Evolutionary conservation across 805 yeast species (phyloP), one percentile per base, ranked within the genome.

Genomic region (Yamadazyma tumulicola): DNA sequence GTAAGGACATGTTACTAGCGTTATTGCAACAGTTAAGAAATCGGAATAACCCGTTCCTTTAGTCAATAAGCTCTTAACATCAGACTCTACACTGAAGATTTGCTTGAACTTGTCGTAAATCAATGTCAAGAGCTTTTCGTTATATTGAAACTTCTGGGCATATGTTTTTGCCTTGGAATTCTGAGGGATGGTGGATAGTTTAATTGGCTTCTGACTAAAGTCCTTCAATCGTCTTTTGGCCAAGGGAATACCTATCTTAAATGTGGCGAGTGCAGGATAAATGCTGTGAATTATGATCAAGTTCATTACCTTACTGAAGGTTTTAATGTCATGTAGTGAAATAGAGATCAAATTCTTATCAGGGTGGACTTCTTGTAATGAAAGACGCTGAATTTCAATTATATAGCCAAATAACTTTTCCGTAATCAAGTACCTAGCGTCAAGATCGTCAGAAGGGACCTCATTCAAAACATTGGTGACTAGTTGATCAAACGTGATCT

Each of bases 281-380:
- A 91, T 67, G 0, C 95, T 89, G 43, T 79, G 81, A 1, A 82
- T 57, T 0, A 88, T 75, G 2, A 89, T 64, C 8, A 82, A 38
- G 43, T 80, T 82, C 13, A 83, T 55, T 28, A 91, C 51, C 15
- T 69, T 73, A 22, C 83, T 81, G 37, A 93, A 74, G 4, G 76
- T 72, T 52, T 79, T 83, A 72, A 91, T 79, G 54, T 93, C 97
- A 48, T 86, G 88, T 7, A 91, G 65, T 0, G 97, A 85, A 11
- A 91, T 80, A 6, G 82, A 65, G 8, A 84, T 66, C 32, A 74
- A 44, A 31, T 59, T 52, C 26, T 48, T 44, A 38, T 68, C 66
- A 5, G 32, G 27, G 5, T 32, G 35, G 10, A 38, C 34, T 28
- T 52, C 40, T 17, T 50, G 57, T 18, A 38, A 34, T 3, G 79